phyloP scores from a whole-genome alignment of 345 rosid genomes.

The Raphanus raphanistrum region DNA sequence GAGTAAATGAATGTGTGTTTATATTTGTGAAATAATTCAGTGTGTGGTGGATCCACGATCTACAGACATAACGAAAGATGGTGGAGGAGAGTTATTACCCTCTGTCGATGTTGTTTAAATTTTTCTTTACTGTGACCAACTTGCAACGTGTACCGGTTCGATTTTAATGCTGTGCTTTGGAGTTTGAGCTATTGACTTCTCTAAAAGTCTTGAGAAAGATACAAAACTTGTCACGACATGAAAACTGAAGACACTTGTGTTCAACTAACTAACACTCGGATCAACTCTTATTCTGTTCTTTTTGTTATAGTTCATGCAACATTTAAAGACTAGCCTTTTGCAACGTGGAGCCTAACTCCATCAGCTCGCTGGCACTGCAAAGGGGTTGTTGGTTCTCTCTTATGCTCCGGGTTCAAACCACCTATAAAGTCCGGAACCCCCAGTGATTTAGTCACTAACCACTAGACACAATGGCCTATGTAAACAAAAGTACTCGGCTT shows the following conservation, averaged over 20 bases:
- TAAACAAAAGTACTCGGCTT: background rate
- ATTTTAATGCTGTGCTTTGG: constrained; percentile 33
- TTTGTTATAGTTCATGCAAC: too few relatives aligned
- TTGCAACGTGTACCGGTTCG: constrained; percentile 29
- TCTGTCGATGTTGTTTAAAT: constrained; percentile 25
- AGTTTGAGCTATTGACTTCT: constrained; percentile 28
- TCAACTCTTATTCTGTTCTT: background rate
- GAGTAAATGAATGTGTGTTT: constrained; percentile 28
- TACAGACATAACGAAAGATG: constrained; percentile 12
- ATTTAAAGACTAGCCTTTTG: background rate
- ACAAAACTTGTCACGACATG: constrained; percentile 18
- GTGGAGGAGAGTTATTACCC: constrained; percentile 32
- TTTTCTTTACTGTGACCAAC: constrained; percentile 19
- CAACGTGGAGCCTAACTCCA: background rate
- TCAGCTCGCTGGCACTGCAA: too few relatives aligned
- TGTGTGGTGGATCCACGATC: constrained; percentile 23
- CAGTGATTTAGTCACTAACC: too few relatives aligned
- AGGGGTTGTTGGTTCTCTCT: too few relatives aligned
- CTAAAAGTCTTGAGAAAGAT: constrained; percentile 23
- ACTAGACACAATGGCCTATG: too few relatives aligned
- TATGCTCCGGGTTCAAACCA: too few relatives aligned
- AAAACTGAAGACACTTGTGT: background rate
- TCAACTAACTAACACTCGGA: background rate
- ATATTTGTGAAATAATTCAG: constrained; percentile 30
- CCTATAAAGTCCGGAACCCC: too few relatives aligned